phyloP scores from a whole-genome alignment of 1,139 yeast species.

The Hanseniaspora sp. region DNA sequence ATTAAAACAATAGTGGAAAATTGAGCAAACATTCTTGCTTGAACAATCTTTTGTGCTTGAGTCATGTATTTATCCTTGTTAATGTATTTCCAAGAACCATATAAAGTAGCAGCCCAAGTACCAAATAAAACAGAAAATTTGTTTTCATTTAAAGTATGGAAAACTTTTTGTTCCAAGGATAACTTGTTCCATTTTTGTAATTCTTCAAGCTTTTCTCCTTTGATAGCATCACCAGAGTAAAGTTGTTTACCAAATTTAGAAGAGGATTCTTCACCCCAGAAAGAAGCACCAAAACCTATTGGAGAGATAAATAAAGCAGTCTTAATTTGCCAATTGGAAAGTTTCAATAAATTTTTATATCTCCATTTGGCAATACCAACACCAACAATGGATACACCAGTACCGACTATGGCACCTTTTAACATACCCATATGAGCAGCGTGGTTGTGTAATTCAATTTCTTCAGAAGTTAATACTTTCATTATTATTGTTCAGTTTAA shows the following conservation, averaged over 20 bases:
- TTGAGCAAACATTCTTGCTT: slow-evolving; percentile 92
- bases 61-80: slow-evolving; percentile 70
- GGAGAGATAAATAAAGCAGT: slow-evolving; percentile 52
- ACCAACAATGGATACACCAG: slow-evolving; percentile 41
- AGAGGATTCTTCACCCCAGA: slow-evolving; percentile 51
- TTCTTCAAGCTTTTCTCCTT: slow-evolving; percentile 38
- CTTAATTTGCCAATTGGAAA: slow-evolving; percentile 41
- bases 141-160: slow-evolving; percentile 42
- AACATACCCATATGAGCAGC: slow-evolving; percentile 50
- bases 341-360: slow-evolving; percentile 35
- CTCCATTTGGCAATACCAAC: slow-evolving; percentile 35
- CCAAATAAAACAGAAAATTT: slow-evolving; percentile 68
- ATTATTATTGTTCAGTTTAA: slow-evolving; percentile 28
- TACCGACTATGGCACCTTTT: slow-evolving; percentile 52
- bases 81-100: slow-evolving; percentile 69
- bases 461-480: slow-evolving; percentile 61
- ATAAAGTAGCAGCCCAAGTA: slow-evolving; percentile 80
- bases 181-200: slow-evolving; percentile 42
- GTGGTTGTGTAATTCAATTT: slow-evolving; percentile 50
- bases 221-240: slow-evolving; percentile 33
- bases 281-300: slow-evolving; percentile 45
- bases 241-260: slow-evolving; percentile 41
- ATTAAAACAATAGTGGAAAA: slow-evolving; percentile 58
- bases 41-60: slow-evolving; percentile 74
- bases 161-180: slow-evolving; percentile 37